A percentile compares a stretch with the other conserved stretches of the same genome.
Evolutionary conservation across 768 basidiomycete genomes (phyloP).

Genomic region (Hirschioporus abietinus): DNA sequence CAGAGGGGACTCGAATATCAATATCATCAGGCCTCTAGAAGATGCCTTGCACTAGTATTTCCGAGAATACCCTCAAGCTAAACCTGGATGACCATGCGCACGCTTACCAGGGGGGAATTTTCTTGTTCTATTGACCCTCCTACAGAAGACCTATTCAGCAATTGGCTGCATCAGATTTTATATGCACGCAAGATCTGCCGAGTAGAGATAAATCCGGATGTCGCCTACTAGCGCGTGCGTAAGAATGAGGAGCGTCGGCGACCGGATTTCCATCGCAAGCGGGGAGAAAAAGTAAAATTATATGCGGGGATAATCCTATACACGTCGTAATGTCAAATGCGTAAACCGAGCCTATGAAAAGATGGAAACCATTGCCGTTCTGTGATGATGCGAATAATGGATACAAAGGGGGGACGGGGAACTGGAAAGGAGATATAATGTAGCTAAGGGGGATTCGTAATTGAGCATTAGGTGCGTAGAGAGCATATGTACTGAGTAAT

Average conservation of each 20-base stretch:
- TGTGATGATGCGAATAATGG: background rate
- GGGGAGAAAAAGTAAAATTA: background rate
- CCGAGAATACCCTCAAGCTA: background rate
- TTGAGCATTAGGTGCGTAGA: background rate
- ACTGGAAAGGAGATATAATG: background rate
- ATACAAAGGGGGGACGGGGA: background rate
- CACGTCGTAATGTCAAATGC: background rate
- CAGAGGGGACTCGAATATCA: no score
- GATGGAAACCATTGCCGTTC: background rate
- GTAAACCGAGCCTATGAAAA: background rate
- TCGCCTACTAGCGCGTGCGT: background rate
- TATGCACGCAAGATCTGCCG: background rate
- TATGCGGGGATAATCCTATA: background rate
- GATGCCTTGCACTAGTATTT: background rate
- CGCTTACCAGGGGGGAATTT: background rate
- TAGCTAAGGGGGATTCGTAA: background rate
- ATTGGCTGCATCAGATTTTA: background rate
- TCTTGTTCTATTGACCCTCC: background rate
- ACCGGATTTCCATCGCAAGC: background rate
- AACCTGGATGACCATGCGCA: no score
- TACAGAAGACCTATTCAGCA: background rate
- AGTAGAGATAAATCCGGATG: background rate
- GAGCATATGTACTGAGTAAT: background rate
- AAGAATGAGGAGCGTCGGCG: background rate
- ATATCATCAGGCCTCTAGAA: no score